A percentile compares a stretch with the other conserved stretches of the same genome.
phyloP scores from a whole-genome alignment of 140 eudicot genomes.

The Bidens hawaiensis region DNA sequence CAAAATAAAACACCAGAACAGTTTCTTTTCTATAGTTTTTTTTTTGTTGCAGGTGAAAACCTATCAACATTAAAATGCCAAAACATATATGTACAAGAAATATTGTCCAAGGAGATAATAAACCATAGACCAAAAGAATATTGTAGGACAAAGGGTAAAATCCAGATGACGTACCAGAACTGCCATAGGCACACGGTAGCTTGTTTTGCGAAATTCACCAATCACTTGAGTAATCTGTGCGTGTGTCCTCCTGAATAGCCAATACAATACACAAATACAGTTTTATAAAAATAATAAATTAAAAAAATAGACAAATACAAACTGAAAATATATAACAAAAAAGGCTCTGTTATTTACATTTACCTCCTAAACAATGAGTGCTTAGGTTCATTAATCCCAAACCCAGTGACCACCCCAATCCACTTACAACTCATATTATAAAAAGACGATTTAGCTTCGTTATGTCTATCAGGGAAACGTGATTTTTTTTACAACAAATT shows the following conservation, averaged over 20 bases:
- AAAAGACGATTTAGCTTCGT: not conserved
- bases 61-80: slow-evolving; percentile 3
- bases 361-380: no score
- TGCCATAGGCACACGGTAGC: no score
- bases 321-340: not conserved
- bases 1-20: not conserved
- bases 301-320: no score
- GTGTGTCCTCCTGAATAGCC: slow-evolving; percentile 64
- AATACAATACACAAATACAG: slow-evolving; percentile 1
- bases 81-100: slow-evolving; percentile 5
- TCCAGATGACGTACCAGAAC: slow-evolving; percentile 53
- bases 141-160: not conserved
- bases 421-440: not conserved
- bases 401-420: not conserved
- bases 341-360: slow-evolving; percentile 1
- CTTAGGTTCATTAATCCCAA: not conserved
- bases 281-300: not conserved
- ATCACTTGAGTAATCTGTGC: no score
- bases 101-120: slow-evolving; percentile 3
- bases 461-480: not conserved
- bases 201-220: no score
- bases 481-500: not conserved
- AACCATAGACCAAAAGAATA: slow-evolving; percentile 3
- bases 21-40: not conserved
- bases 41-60: not conserved